These are phyloP conservation scores for Berkeleyomyces basicola DNA, from an alignment of 2,329 filamentous ascomycete genomes.

Conservation along the genomic window DNA sequence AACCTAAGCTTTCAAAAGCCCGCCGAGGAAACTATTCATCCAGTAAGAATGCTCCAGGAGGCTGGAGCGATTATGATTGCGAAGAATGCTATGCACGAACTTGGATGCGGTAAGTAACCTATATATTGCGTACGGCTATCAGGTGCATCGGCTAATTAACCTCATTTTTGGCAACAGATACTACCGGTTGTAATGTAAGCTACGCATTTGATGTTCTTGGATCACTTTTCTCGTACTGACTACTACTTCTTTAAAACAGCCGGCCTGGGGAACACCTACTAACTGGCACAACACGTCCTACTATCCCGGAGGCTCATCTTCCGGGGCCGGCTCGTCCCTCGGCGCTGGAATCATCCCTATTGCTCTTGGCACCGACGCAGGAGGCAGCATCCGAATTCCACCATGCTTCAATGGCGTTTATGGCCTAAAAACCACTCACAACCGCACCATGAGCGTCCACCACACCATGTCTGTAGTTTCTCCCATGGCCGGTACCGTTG, in stretches of 20 bases:
- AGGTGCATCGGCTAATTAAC: neutral
- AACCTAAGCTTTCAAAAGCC: conserved; percentile 33
- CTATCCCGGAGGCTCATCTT: conserved; percentile 69
- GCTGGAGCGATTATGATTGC: conserved; percentile 60
- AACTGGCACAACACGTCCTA: conserved; percentile 65
- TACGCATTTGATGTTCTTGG: neutral
- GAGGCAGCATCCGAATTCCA: conserved; percentile 60
- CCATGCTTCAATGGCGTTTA: conserved; percentile 62
- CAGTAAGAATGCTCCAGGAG: conserved; percentile 52
- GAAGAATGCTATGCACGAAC: conserved; percentile 65
- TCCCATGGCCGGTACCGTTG: conserved; percentile 58
- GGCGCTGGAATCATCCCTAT: conserved; percentile 58
- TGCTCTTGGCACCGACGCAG: conserved; percentile 57
- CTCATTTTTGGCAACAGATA: conserved; percentile 31
- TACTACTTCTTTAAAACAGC: conserved; percentile 20
- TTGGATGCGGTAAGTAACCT: conserved; percentile 44
- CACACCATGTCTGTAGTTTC: conserved; percentile 47
- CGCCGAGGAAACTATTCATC: conserved; percentile 46
- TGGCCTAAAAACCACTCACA: conserved; percentile 64
- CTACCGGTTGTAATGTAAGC: conserved; percentile 60
- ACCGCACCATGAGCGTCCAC: conserved; percentile 43
- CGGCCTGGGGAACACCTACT: conserved; percentile 52
- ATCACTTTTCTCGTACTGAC: neutral
- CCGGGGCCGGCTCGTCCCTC: conserved; percentile 56
- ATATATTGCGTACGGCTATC: neutral